These are phyloP conservation scores for Cordyceps javanica DNA, from an alignment of 2,329 filamentous ascomycete species.

Conservation along the genomic window DNA sequence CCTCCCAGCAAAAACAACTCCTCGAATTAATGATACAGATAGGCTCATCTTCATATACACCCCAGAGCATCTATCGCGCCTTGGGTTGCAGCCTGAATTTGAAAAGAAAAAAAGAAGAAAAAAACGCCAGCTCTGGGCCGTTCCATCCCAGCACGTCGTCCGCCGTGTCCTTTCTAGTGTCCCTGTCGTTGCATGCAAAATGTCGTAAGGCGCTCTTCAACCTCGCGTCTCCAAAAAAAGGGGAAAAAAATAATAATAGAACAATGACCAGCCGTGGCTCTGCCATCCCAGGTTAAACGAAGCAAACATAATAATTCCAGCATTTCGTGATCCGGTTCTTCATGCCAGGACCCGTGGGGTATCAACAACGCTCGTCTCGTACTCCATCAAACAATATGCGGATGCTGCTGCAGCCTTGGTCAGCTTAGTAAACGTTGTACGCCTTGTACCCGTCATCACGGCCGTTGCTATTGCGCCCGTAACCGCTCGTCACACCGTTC, in stretches of 20 bases:
- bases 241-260: too few species aligned
- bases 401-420: neutral
- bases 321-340: neutral
- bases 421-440: constrained; percentile 34
- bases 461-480: constrained; percentile 31
- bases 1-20: neutral
- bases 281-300: constrained; percentile 2
- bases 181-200: constrained; percentile 11
- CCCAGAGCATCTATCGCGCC: neutral
- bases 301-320: constrained; percentile 11
- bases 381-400: neutral
- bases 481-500: constrained; percentile 30
- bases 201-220: constrained; percentile 6
- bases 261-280: neutral
- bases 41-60: neutral
- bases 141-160: constrained; percentile 8
- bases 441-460: constrained; percentile 30
- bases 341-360: neutral
- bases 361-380: constrained; percentile 8
- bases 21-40: constrained; percentile 8
- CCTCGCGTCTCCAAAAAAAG: constrained; percentile 8
- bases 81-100: neutral
- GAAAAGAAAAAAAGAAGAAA: neutral
- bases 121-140: constrained; percentile 9
- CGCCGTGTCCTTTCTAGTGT: constrained; percentile 2